Evolutionary conservation across 2,329 filamentous ascomycete genomes (phyloP).

Genomic region (Didymella pomorum): DNA sequence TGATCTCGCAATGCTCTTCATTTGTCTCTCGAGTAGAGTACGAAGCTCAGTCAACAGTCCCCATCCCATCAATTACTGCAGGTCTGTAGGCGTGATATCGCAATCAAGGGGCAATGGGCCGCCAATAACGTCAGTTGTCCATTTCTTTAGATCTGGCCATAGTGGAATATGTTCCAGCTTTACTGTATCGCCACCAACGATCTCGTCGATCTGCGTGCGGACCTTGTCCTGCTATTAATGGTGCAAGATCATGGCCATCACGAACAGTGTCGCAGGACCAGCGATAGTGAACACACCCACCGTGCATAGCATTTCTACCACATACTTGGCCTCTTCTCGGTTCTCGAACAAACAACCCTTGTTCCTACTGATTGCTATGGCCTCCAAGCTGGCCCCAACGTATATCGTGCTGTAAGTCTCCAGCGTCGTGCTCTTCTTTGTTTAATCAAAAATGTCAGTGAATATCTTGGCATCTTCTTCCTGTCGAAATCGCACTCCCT

Average conservation of each 20-base stretch:
- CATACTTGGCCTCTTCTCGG: conserved; percentile 24
- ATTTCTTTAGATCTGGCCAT: conserved; percentile 12
- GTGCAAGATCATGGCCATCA: conserved; percentile 26
- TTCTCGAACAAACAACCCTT: conserved; percentile 3
- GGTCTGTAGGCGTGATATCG: background rate
- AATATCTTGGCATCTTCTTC: conserved; percentile 8
- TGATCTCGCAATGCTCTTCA: too few species aligned
- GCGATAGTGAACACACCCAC: conserved; percentile 27
- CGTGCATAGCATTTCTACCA: conserved; percentile 28
- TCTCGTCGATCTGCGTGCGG: conserved; percentile 17
- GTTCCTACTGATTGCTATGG: background rate
- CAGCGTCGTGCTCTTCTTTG: background rate
- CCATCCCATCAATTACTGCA: background rate
- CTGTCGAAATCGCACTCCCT: conserved; percentile 6
- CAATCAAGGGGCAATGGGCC: conserved; percentile 16
- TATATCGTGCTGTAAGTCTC: background rate
- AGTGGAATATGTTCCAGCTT: conserved; percentile 38
- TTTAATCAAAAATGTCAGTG: background rate
- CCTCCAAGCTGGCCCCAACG: background rate
- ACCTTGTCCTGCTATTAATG: conserved; percentile 21
- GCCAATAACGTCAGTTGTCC: conserved; percentile 16
- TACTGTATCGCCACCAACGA: conserved; percentile 7
- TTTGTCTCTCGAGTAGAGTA: too few species aligned
- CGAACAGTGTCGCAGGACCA: conserved; percentile 24
- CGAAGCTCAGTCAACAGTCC: background rate